Base-by-base conservation (phyloP, 75 land plant species). In the Sequoia sempervirens region DNA sequence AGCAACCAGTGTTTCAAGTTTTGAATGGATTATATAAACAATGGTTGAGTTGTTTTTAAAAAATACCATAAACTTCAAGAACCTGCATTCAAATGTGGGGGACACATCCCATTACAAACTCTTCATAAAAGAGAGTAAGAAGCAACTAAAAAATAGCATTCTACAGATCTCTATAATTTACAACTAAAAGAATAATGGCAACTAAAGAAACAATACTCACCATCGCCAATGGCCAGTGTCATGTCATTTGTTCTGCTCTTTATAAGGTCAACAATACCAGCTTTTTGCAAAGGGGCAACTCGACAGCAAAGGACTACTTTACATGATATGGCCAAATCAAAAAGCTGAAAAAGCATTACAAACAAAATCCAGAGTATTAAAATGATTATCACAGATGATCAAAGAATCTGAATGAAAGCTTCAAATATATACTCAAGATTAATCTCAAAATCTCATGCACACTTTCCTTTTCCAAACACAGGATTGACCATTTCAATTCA, bases 181-280 rank as follows among this genome's bases (percentile, higher is more conserved):
- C 8, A 61, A 61, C 66, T 26, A 61, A 32, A 70, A 70, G 3
- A 70, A 70, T 70, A 26, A 11, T 70, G 37, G 32, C 73, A 32
- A 70, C 37, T 69, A 69, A 32, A 70, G 15, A 54, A 20, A 81
- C 40, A n/a, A 66, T 75, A 86, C 94, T 89, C 79, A 96, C 99
- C 99, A 89, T 96, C 99, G 53, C 99, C 99, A 47, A 96, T 95
- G 30, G 97, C 97, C 58, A 96, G 83, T n/a, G 99, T 96, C 95
- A 96, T 91, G 54, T 93, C 97, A 83, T 90, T 91, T 52, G 97
- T 91, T 58, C 92, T 91, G 64, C 89, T 86, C 84, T 96, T 95
- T 15, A 96, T 88, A 9, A 96, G 83, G 81, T 89, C 92, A 66
- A 96, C 99, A 85, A 95, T 89, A 75, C 97, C 99, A 86, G 97